Conservation (phyloP, 106 monocot genomes). For the Phalaenopsis equestris region DNA sequence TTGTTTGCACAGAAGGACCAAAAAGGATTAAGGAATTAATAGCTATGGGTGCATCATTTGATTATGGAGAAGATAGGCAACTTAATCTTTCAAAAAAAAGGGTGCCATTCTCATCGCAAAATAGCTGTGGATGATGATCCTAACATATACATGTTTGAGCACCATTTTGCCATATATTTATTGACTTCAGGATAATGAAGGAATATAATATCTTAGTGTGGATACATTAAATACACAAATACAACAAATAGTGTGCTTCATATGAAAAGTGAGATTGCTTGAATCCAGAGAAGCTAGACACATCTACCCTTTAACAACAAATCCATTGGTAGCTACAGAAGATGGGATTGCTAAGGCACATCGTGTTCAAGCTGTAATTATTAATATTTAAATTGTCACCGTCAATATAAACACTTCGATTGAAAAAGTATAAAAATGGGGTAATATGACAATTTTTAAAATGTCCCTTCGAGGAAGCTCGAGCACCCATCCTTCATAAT, state of each 20-base stretch:
- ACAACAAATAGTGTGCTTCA: conserved; percentile 66
- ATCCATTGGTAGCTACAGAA: conserved; percentile 87
- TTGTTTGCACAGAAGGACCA: conserved; percentile 99
- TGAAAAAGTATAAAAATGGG: no score
- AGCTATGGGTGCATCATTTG: conserved; percentile 86
- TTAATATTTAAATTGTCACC: no score
- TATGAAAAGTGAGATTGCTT: conserved; percentile 84
- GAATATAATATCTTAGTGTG: conserved; percentile 73
- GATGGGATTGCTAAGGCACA: conserved; percentile 94
- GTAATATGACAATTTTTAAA: no score
- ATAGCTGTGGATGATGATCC: conserved; percentile 85
- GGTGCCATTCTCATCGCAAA: conserved; percentile 86
- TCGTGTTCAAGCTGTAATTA: conserved; percentile 82
- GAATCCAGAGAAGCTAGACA: conserved; percentile 94
- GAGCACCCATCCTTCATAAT: no score
- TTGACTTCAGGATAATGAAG: conserved; percentile 70
- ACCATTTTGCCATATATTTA: conserved; percentile 87
- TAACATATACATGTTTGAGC: conserved; percentile 76
- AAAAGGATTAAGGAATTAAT: conserved; percentile 82
- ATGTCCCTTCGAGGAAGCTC: no score
- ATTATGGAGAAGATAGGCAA: conserved; percentile 85
- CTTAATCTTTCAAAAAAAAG: conserved; percentile 92
- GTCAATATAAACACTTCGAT: no score
- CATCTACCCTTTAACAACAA: conserved; percentile 84
- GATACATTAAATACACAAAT: conserved; percentile 71